phyloP scores from a whole-genome alignment of 2,329 filamentous ascomycete genomes.

The Cercospora zeina region DNA sequence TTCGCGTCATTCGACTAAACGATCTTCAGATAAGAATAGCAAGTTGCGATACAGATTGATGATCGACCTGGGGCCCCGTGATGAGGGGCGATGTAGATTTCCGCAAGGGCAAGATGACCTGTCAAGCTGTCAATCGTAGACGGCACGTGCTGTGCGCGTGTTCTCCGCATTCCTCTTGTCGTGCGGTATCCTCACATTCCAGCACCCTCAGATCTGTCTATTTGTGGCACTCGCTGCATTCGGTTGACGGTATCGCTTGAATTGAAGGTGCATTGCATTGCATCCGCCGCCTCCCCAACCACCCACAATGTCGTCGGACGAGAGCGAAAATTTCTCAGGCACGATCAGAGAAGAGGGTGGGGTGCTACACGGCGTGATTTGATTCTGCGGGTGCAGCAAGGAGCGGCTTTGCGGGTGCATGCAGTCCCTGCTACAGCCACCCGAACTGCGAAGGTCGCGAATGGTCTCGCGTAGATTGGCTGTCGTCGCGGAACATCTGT shows the following conservation, averaged over 20 bases:
- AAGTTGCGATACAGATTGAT: background rate
- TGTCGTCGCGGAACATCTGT: conserved; percentile 2
- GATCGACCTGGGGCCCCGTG: background rate
- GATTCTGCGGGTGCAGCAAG: conserved; percentile 23
- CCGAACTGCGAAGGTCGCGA: conserved; percentile 8
- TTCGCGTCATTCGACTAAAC: conserved; percentile 65
- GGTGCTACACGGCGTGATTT: conserved; percentile 23
- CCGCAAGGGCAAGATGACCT: conserved; percentile 9
- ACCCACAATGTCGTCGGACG: background rate
- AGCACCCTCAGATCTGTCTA: background rate
- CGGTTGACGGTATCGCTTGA: background rate
- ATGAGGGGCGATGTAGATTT: background rate
- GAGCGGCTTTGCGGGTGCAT: conserved; percentile 20
- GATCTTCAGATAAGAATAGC: background rate
- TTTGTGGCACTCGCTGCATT: background rate
- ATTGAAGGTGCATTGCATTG: conserved; percentile 16
- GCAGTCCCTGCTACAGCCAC: conserved; percentile 17
- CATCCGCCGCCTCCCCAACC: conserved; percentile 15
- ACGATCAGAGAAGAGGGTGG: conserved; percentile 11
- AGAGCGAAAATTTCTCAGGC: conserved; percentile 8
- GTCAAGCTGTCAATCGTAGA: conserved; percentile 7
- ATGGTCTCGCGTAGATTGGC: conserved; percentile 23
- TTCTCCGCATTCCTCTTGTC: conserved; percentile 14
- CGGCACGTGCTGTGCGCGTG: conserved; percentile 17
- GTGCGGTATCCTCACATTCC: conserved; percentile 2